These are phyloP conservation scores for Canavalia ensiformis DNA, from an alignment of 306 rosid species.

Conservation along the genomic window DNA sequence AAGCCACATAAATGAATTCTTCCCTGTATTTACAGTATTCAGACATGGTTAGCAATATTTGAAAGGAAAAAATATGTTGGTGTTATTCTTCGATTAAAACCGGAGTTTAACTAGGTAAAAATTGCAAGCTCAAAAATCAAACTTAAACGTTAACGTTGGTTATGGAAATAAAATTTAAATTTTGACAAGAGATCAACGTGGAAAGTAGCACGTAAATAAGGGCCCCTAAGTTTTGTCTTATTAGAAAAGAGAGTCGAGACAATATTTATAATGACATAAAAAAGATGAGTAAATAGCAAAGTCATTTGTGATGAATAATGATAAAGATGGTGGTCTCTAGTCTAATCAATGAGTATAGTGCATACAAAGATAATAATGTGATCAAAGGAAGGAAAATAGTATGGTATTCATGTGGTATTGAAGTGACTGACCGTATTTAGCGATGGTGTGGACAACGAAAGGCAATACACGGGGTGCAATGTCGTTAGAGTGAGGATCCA, in stretches of 20 bases:
- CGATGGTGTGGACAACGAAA: slow-evolving; percentile 52
- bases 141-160: neutral
- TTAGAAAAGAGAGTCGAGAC: neutral
- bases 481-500: slow-evolving; percentile 53
- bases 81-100: neutral
- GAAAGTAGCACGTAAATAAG: too few species aligned
- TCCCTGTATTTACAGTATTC: slow-evolving; percentile 36
- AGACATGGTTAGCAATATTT: neutral
- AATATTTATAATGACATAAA: neutral
- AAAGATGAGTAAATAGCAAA: neutral
- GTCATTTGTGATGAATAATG: neutral
- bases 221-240: neutral
- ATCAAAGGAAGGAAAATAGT: too few species aligned
- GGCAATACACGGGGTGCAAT: slow-evolving; percentile 58
- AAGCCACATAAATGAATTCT: slow-evolving; percentile 57
- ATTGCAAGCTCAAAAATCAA: too few species aligned
- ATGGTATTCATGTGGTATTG: neutral
- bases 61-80: neutral
- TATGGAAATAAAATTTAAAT: neutral
- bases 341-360: neutral
- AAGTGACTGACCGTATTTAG: slow-evolving; percentile 49
- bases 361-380: neutral
- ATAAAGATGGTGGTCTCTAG: neutral
- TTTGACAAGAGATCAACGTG: too few species aligned
- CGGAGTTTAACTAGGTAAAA: neutral